Evolutionary conservation across 1,139 yeast genomes (phyloP).

Genomic region (Debaryomyces psychrophilus): DNA sequence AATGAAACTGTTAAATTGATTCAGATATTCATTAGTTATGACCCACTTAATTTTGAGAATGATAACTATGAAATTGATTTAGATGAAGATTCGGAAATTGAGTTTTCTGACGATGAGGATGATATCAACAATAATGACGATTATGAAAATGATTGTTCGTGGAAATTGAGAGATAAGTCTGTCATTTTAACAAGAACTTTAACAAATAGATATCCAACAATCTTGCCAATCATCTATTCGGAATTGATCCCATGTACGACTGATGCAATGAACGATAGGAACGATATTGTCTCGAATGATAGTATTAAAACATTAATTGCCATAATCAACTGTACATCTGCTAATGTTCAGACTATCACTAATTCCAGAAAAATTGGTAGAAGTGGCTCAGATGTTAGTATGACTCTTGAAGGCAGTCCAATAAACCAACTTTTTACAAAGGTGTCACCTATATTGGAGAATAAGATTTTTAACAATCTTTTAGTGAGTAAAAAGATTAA

Average conservation of each 20-base stretch:
- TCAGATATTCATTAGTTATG: conserved; percentile 51
- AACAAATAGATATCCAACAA: conserved; percentile 35
- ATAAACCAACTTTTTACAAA: conserved; percentile 15
- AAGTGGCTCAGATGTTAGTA: conserved; percentile 21
- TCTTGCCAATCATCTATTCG: conserved; percentile 24
- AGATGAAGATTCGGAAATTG: conserved; percentile 47
- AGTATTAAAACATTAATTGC: conserved; percentile 36
- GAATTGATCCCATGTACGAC: conserved; percentile 24
- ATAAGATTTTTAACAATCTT: conserved; percentile 22
- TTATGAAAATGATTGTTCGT: conserved; percentile 60
- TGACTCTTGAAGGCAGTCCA: conserved; percentile 19
- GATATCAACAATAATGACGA: conserved; percentile 25
- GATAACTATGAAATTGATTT: conserved; percentile 43
- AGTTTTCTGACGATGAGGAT: conserved; percentile 49
- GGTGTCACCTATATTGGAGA: conserved; percentile 22
- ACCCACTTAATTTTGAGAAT: conserved; percentile 51
- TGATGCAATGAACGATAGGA: conserved; percentile 39
- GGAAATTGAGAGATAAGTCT: conserved; percentile 68
- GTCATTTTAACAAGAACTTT: conserved; percentile 48
- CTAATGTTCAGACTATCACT: not conserved
- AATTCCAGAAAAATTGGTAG: conserved; percentile 10
- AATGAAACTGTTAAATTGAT: conserved; percentile 36
- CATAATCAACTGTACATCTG: conserved; percentile 26
- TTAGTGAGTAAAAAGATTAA: conserved; percentile 23
- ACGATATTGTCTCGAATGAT: conserved; percentile 43